Percentiles rank a stretch among this genome's conserved stretches.
phyloP scores from a whole-genome alignment of 2,329 filamentous ascomycete genomes.

The Cercospora sojina region DNA sequence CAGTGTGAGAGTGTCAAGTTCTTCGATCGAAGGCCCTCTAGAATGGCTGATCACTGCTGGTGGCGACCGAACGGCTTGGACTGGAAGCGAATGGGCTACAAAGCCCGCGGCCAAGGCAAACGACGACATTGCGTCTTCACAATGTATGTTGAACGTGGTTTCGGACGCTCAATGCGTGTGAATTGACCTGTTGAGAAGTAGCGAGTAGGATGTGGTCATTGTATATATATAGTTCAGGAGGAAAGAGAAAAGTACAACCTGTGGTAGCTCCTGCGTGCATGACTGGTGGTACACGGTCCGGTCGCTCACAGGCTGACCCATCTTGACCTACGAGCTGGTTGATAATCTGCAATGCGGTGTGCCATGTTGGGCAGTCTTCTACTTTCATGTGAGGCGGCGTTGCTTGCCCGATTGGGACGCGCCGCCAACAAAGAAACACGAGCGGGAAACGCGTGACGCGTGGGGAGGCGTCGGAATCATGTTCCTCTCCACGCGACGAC shows the following conservation, averaged over 20 bases:
- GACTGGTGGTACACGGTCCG: neutral
- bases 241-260: neutral
- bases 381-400: neutral
- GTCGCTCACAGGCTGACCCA: neutral
- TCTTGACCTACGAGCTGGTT: neutral
- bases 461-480: neutral
- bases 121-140: neutral
- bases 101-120: neutral
- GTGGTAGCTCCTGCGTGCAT: neutral
- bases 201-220: neutral
- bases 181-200: neutral
- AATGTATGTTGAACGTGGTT: no score
- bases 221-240: neutral
- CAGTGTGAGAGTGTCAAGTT: constrained; percentile 32
- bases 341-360: neutral
- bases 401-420: neutral
- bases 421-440: neutral
- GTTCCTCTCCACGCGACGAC: neutral
- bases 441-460: neutral
- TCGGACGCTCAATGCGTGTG: neutral
- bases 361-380: neutral
- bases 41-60: constrained; percentile 11
- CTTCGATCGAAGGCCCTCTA: constrained; percentile 27
- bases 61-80: neutral
- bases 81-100: neutral